phyloP scores from a whole-genome alignment of 768 basidiomycete genomes.

The Cystoderma amianthinum region DNA sequence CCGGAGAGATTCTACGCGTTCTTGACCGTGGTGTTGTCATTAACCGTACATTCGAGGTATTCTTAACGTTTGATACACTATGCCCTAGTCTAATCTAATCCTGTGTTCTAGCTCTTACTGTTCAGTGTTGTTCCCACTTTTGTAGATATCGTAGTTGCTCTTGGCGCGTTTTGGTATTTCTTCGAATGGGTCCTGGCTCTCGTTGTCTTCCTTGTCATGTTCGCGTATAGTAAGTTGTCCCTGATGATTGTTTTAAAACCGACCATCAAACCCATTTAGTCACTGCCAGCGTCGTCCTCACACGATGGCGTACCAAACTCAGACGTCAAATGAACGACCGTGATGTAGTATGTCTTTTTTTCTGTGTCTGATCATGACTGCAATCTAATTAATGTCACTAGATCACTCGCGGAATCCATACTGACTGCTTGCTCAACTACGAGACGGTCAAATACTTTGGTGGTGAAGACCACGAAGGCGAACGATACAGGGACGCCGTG shows the following conservation, averaged over 20 bases:
- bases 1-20: slow-evolving; percentile 80
- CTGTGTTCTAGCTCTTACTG: slow-evolving; percentile 51
- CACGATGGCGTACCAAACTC: slow-evolving; percentile 68
- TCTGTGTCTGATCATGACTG: neutral
- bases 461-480: slow-evolving; percentile 76
- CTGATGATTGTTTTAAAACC: slow-evolving; percentile 33
- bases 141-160: slow-evolving; percentile 69
- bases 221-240: slow-evolving; percentile 52
- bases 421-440: slow-evolving; percentile 75
- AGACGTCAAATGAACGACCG: slow-evolving; percentile 77
- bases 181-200: slow-evolving; percentile 65
- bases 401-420: slow-evolving; percentile 78
- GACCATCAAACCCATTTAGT: slow-evolving; percentile 36
- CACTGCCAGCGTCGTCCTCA: slow-evolving; percentile 51
- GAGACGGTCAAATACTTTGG: slow-evolving; percentile 88
- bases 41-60: slow-evolving; percentile 70
- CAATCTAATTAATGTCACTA: slow-evolving; percentile 14
- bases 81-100: neutral
- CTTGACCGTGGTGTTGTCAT: slow-evolving; percentile 82
- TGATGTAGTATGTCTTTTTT: slow-evolving; percentile 50
- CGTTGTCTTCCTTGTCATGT: slow-evolving; percentile 68
- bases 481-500: slow-evolving; percentile 67
- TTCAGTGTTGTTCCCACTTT: slow-evolving; percentile 83
- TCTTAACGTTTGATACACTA: slow-evolving; percentile 4
- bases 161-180: slow-evolving; percentile 52